Conservation (phyloP, 2,329 filamentous ascomycete species). For the Dothistroma septosporum region DNA sequence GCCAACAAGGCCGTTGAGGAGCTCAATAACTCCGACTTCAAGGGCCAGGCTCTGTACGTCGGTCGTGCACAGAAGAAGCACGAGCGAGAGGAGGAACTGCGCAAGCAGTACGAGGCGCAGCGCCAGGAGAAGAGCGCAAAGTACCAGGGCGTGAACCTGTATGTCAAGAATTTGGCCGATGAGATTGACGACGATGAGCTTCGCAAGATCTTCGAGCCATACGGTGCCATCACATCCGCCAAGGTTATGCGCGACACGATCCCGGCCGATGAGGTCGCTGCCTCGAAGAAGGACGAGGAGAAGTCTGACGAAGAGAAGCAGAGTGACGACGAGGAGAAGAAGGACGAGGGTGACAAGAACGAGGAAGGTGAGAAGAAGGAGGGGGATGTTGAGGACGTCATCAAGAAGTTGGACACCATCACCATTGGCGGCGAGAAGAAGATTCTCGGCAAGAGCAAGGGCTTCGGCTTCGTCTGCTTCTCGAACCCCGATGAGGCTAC, state of each 20-base stretch:
- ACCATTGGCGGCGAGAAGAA: constrained; percentile 59
- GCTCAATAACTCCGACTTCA: constrained; percentile 87
- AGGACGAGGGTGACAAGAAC: constrained; percentile 51
- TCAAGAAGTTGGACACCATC: constrained; percentile 50
- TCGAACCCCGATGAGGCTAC: constrained; percentile 98
- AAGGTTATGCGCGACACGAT: constrained; percentile 95
- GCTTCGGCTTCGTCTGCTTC: constrained; percentile 99
- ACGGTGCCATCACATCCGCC: constrained; percentile 92
- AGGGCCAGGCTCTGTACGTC: constrained; percentile 93
- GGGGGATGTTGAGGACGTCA: constrained; percentile 50
- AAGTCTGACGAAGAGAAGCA: constrained; percentile 38
- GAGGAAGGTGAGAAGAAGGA: constrained; percentile 54
- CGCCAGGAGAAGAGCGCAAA: constrained; percentile 98
- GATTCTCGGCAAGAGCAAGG: constrained; percentile 93
- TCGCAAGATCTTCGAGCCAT: constrained; percentile 84
- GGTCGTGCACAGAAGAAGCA: constrained; percentile 99
- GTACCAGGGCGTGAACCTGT: constrained; percentile 98
- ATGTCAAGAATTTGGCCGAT: constrained; percentile 98
- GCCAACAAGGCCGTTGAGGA: constrained; percentile 83
- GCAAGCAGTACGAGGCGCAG: constrained; percentile 96
- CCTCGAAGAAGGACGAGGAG: constrained; percentile 40
- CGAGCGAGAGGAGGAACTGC: constrained; percentile 97
- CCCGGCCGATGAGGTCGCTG: constrained; percentile 46
- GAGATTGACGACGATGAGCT: constrained; percentile 98
- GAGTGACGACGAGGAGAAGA: constrained; percentile 44